A percentile compares a stretch with the other conserved stretches of the same genome.
phyloP scores from a whole-genome alignment of 1,139 yeast species.

The Pichia sp. region DNA sequence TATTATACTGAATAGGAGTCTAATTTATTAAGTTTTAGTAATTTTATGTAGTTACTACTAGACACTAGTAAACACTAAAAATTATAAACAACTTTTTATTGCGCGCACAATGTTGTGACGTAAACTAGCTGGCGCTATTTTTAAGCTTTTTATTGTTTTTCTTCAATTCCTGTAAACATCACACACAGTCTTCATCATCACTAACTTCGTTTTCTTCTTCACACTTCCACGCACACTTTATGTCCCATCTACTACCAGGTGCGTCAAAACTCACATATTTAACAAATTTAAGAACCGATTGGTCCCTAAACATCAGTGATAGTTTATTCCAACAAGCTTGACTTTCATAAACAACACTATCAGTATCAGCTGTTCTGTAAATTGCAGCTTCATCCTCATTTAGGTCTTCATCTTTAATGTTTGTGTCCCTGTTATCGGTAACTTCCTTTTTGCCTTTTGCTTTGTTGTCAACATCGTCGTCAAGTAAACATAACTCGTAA shows the following conservation, averaged over 20 bases:
- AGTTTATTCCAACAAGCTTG: constrained; percentile 83
- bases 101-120: too few species aligned
- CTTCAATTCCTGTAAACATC: not conserved
- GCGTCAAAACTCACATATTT: constrained; percentile 89
- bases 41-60: too few species aligned
- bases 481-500: constrained; percentile 81
- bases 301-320: constrained; percentile 73
- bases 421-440: constrained; percentile 23
- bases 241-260: constrained; percentile 90
- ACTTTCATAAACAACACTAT: constrained; percentile 70
- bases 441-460: constrained; percentile 18
- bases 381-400: constrained; percentile 47
- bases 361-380: constrained; percentile 51
- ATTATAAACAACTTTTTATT: too few species aligned
- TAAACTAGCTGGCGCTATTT: too few species aligned
- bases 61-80: too few species aligned
- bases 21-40: too few species aligned
- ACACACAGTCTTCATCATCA: not conserved
- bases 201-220: constrained; percentile 24
- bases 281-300: constrained; percentile 77
- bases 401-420: constrained; percentile 33
- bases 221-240: constrained; percentile 74
- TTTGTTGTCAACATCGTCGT: constrained; percentile 39
- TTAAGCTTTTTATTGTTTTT: not conserved
- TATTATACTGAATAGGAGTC: too few species aligned